A percentile compares a stretch with the other conserved stretches of the same genome.
Conservation (phyloP, 1,139 yeast genomes). For the Debaryomycetaceae sp. region DNA sequence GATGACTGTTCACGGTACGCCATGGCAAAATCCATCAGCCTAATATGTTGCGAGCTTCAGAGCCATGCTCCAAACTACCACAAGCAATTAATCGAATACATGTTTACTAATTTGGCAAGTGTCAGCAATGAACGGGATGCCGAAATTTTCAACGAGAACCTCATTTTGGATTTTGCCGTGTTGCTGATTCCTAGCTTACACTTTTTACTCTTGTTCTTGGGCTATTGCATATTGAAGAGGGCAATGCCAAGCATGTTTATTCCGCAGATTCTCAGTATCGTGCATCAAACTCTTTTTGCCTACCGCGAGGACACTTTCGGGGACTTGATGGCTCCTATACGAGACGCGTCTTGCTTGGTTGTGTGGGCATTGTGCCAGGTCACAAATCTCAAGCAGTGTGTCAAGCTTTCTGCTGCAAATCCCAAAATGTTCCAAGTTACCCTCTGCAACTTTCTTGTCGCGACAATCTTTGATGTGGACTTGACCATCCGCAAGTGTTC, state of each 20-base stretch:
- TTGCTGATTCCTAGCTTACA: slow-evolving; percentile 23
- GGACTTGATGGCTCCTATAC: slow-evolving; percentile 53
- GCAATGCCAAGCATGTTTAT: slow-evolving; percentile 16
- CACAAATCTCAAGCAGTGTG: slow-evolving; percentile 6
- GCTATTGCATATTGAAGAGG: slow-evolving; percentile 21
- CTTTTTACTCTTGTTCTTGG: slow-evolving; percentile 24
- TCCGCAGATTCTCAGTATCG: slow-evolving; percentile 18
- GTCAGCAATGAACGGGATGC: slow-evolving; percentile 8
- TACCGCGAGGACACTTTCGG: slow-evolving; percentile 40
- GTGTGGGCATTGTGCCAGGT: slow-evolving; percentile 30
- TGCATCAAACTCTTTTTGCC: slow-evolving; percentile 38
- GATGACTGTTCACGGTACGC: slow-evolving; percentile 26
- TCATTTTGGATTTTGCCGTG: slow-evolving; percentile 11
- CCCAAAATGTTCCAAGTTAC: slow-evolving; percentile 12
- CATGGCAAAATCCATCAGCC: slow-evolving; percentile 25
- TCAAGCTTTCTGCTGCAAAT: slow-evolving; percentile 2
- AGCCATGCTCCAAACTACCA: slow-evolving; percentile 22
- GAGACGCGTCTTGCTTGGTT: slow-evolving; percentile 80
- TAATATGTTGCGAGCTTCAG: slow-evolving; percentile 11
- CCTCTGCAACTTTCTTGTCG: slow-evolving; percentile 37
- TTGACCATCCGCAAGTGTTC: slow-evolving; percentile 70
- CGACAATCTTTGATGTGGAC: slow-evolving; percentile 62
- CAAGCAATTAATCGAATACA: slow-evolving; percentile 17
- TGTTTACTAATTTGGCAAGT: slow-evolving; percentile 18
- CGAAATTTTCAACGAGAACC: slow-evolving; percentile 3